These are phyloP conservation scores for Rhinocladiella mackenziei DNA, from an alignment of 2,329 filamentous ascomycete genomes.

Conservation along the genomic window DNA sequence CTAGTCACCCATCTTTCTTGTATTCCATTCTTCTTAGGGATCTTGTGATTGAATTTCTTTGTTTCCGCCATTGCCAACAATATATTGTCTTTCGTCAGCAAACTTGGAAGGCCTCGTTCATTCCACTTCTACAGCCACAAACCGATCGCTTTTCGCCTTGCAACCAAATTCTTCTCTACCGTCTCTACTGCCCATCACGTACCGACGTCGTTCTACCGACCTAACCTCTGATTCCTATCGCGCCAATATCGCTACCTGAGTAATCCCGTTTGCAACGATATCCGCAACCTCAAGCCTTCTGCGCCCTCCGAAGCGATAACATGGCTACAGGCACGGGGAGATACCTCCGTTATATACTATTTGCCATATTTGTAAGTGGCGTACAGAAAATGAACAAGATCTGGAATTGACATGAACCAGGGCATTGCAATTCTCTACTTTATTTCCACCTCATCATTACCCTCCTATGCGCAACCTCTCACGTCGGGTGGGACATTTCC, in stretches of 20 bases:
- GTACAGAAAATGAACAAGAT: slow-evolving; percentile 1
- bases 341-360: slow-evolving; percentile 63
- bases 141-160: neutral
- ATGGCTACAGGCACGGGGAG: slow-evolving; percentile 38
- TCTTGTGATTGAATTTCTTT: too few relatives aligned
- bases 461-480: slow-evolving; percentile 29
- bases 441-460: slow-evolving; percentile 61
- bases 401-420: slow-evolving; percentile 36
- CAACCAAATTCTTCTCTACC: neutral
- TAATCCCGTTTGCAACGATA: too few relatives aligned
- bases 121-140: neutral
- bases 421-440: slow-evolving; percentile 74
- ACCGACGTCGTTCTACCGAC: neutral
- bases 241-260: neutral
- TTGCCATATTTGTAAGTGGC: slow-evolving; percentile 73
- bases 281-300: too few relatives aligned
- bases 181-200: slow-evolving; percentile 2
- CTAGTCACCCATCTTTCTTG: too few relatives aligned
- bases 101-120: neutral
- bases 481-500: slow-evolving; percentile 23
- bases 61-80: neutral
- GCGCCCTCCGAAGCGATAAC: slow-evolving; percentile 5
- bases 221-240: neutral
- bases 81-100: slow-evolving; percentile 1
- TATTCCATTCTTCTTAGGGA: too few relatives aligned